Evolutionary conservation across 306 rosid species (phyloP).

Genomic region (Cicer cuneatum): DNA sequence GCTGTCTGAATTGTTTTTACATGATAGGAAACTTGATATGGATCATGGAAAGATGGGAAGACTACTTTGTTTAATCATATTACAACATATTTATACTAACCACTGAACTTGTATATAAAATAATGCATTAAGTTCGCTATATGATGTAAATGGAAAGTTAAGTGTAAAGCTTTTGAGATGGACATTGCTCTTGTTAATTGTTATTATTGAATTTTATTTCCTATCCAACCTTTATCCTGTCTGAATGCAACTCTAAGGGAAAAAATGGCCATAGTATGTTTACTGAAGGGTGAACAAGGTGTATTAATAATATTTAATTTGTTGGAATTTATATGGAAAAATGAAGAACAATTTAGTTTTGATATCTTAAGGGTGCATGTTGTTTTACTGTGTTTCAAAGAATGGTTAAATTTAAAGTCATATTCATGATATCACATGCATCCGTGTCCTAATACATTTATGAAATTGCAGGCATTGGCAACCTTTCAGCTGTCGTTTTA

Average conservation of each 20-base stretch:
- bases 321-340: slow-evolving; percentile 11
- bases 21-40: slow-evolving; percentile 30
- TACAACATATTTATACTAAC: slow-evolving; percentile 14
- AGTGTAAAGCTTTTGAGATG: slow-evolving; percentile 3
- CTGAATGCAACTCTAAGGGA: slow-evolving; percentile 11
- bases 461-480: slow-evolving; percentile 79
- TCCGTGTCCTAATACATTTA: slow-evolving; percentile 43
- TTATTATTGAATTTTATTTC: slow-evolving; percentile 9
- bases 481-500: slow-evolving; percentile 73
- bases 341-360: slow-evolving; percentile 19
- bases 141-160: slow-evolving; percentile 12
- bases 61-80: not conserved
- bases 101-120: slow-evolving; percentile 6
- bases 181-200: not conserved
- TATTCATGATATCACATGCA: slow-evolving; percentile 29
- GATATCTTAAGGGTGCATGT: slow-evolving; percentile 20
- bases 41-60: not conserved
- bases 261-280: slow-evolving; percentile 18
- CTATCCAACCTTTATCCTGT: slow-evolving; percentile 20
- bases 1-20: slow-evolving; percentile 23
- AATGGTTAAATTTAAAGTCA: slow-evolving; percentile 17
- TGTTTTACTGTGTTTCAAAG: slow-evolving; percentile 34
- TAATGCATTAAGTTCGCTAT: not conserved
- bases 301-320: not conserved
- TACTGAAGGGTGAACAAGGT: slow-evolving; percentile 14